A percentile compares a stretch with the other conserved stretches of the same genome.
Conservation (phyloP, 2,329 filamentous ascomycete genomes). For the Bipolaris gigantea region DNA sequence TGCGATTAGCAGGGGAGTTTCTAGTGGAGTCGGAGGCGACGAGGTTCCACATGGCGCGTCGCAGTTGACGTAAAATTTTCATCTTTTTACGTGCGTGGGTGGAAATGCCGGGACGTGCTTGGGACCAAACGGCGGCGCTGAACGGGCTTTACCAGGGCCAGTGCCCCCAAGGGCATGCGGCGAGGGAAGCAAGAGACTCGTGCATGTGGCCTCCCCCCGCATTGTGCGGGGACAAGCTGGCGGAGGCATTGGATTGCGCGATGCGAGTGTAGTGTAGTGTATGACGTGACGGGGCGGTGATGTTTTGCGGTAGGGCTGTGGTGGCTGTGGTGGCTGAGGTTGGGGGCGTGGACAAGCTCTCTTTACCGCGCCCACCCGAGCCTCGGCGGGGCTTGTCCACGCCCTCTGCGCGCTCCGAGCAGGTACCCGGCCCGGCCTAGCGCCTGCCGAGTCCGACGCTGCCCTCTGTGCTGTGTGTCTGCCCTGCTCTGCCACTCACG, state of each 20-base stretch:
- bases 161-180: not conserved
- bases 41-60: slow-evolving; percentile 33
- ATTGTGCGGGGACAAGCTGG: not conserved
- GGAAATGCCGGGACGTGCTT: slow-evolving; percentile 26
- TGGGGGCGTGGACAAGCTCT: slow-evolving; percentile 26
- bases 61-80: slow-evolving; percentile 40
- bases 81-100: slow-evolving; percentile 19
- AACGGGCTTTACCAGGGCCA: not conserved
- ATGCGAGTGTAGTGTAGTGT: slow-evolving; percentile 7
- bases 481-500: too few relatives aligned
- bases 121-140: slow-evolving; percentile 11
- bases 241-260: not conserved
- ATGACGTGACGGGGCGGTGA: slow-evolving; percentile 12
- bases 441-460: too few relatives aligned
- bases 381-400: slow-evolving; percentile 23
- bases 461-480: not conserved
- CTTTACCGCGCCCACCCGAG: slow-evolving; percentile 20
- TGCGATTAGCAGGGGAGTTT: not conserved
- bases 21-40: slow-evolving; percentile 13
- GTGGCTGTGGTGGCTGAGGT: slow-evolving; percentile 4
- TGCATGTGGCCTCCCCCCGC: not conserved
- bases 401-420: slow-evolving; percentile 23
- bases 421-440: slow-evolving; percentile 16
- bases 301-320: not conserved
- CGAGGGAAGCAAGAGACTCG: not conserved